Evolutionary conservation across 192 early-diverging fungal genomes (phyloP).

Genomic region (Cladochytrium replicatum): DNA sequence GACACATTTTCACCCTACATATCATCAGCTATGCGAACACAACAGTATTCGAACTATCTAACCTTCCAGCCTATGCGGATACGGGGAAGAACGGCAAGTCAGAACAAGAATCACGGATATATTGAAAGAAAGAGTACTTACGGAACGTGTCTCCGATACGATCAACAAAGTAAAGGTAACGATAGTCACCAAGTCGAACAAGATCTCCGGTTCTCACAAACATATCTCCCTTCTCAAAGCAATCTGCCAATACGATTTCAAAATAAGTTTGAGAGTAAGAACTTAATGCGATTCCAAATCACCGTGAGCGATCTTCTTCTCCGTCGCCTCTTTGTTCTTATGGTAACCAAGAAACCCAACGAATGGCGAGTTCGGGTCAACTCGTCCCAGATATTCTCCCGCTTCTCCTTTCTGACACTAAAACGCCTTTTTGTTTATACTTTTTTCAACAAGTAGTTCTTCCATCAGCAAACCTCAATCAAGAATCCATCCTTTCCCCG

Average conservation of each 20-base stretch:
- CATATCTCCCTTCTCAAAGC: constrained; percentile 48
- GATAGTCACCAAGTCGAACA: constrained; percentile 33
- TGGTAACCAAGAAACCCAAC: constrained; percentile 23
- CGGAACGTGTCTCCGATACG: constrained; percentile 65
- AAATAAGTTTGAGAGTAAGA: too few species aligned
- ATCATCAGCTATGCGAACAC: too few species aligned
- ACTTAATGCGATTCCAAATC: too few species aligned
- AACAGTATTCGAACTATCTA: too few species aligned
- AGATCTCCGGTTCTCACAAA: constrained; percentile 56
- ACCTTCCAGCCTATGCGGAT: too few species aligned
- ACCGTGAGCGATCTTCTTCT: constrained; percentile 26
- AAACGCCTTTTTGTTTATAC: too few species aligned
- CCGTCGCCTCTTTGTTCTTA: constrained; percentile 15
- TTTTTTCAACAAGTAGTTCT: too few species aligned
- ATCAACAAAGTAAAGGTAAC: constrained; percentile 56
- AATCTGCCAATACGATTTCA: constrained; percentile 38
- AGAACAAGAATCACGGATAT: too few species aligned
- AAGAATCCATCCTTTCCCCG: constrained; percentile 36
- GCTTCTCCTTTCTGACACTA: constrained; percentile 35
- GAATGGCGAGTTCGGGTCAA: constrained; percentile 32
- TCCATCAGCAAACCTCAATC: too few species aligned
- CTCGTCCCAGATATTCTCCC: constrained; percentile 47
- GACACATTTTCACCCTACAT: constrained; percentile 38
- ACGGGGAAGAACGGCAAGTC: too few species aligned
- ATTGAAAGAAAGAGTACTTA: too few species aligned